Percentiles rank a stretch among this genome's conserved stretches.
Evolutionary conservation across 2,329 filamentous ascomycete genomes (phyloP).

Genomic region (Aureobasidium sp.): DNA sequence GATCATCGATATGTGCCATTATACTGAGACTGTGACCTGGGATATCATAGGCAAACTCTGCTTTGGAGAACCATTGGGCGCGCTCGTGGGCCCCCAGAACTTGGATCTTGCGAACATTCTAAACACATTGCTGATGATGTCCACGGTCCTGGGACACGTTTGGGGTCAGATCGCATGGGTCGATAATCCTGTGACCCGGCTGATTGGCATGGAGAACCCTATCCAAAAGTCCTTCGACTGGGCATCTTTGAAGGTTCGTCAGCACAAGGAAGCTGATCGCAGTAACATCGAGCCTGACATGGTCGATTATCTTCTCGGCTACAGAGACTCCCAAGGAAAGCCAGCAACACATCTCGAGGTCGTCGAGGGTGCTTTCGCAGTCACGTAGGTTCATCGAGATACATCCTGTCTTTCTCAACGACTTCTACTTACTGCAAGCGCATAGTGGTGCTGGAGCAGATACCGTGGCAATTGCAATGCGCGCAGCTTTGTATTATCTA

Average conservation of each 20-base stretch:
- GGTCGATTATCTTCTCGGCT: slow-evolving; percentile 18
- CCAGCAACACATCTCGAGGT: slow-evolving; percentile 14
- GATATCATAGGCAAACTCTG: slow-evolving; percentile 21
- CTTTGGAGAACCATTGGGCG: slow-evolving; percentile 18
- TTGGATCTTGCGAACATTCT: background rate
- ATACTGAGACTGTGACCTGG: slow-evolving; percentile 18
- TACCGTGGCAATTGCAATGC: slow-evolving; percentile 12
- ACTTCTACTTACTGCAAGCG: background rate
- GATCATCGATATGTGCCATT: slow-evolving; percentile 22
- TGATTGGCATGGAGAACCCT: slow-evolving; percentile 9
- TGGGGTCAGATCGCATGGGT: slow-evolving; percentile 16
- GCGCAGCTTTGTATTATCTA: slow-evolving; percentile 2
- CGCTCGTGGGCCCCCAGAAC: background rate
- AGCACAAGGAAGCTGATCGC: background rate
- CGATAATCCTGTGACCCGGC: slow-evolving; percentile 8
- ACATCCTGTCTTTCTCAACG: background rate
- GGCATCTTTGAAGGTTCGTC: slow-evolving; percentile 13
- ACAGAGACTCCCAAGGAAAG: slow-evolving; percentile 11
- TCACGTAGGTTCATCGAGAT: background rate
- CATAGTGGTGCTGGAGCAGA: slow-evolving; percentile 16
- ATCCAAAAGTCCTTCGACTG: slow-evolving; percentile 16
- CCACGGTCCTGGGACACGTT: slow-evolving; percentile 16
- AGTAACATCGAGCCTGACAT: slow-evolving; percentile 16
- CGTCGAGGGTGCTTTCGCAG: slow-evolving; percentile 14
- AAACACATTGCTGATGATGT: background rate